Evolutionary conservation across 352 stramenopile species (phyloP).

Genomic region (Globisporangium perplexum): DNA sequence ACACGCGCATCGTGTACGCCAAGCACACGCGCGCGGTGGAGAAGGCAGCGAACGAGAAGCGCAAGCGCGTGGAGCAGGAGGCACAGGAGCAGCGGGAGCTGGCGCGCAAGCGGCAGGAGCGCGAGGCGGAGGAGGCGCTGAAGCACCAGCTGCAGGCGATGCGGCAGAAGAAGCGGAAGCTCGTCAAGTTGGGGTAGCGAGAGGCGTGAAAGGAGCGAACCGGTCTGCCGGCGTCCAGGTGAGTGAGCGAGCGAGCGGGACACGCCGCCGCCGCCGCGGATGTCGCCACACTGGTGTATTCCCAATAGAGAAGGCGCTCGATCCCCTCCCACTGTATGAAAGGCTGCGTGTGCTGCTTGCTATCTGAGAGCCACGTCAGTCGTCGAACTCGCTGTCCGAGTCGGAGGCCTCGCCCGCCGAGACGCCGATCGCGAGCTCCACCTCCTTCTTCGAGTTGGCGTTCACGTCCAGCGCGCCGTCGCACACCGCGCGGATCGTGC

Average conservation of each 20-base stretch:
- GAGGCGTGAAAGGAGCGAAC: background rate
- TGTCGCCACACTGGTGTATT: background rate
- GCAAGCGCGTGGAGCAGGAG: conserved; percentile 62
- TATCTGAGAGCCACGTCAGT: conserved; percentile 28
- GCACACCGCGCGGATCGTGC: conserved; percentile 64
- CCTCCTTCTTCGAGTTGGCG: conserved; percentile 64
- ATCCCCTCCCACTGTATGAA: background rate
- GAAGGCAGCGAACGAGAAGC: conserved; percentile 62
- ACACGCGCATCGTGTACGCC: conserved; percentile 79
- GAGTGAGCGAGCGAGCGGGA: background rate
- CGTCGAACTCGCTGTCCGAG: conserved; percentile 84
- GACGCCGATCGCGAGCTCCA: conserved; percentile 61
- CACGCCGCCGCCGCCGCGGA: background rate
- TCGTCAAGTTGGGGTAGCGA: conserved; percentile 17
- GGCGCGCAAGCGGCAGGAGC: conserved; percentile 60
- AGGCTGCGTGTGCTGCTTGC: too few relatives aligned
- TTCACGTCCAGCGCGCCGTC: conserved; percentile 81
- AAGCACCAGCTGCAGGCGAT: conserved; percentile 81
- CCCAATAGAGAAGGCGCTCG: background rate
- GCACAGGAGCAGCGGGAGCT: conserved; percentile 48
- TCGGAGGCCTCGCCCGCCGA: conserved; percentile 55
- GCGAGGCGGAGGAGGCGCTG: conserved; percentile 57
- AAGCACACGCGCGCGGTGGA: conserved; percentile 76
- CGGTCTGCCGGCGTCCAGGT: background rate
- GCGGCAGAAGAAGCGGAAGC: conserved; percentile 67